These are phyloP conservation scores for Plasmodium chabaudi DNA, from an alignment of 169 alveolate genomes.

Conservation along the genomic window DNA sequence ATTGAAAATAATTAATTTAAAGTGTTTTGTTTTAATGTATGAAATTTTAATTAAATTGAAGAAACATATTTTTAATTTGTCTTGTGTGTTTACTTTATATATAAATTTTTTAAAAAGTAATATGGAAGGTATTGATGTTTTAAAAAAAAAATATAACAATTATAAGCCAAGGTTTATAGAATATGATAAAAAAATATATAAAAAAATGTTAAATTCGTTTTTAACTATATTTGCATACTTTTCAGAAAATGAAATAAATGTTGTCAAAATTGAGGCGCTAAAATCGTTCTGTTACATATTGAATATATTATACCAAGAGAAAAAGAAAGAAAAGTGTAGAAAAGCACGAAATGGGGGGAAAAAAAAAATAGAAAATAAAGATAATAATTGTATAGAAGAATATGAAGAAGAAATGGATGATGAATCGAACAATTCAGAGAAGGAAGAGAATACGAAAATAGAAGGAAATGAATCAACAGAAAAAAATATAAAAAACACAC, in stretches of 20 bases:
- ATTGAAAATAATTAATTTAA: conserved; percentile 27
- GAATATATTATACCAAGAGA: background rate
- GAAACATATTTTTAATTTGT: conserved; percentile 29
- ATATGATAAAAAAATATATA: conserved; percentile 34
- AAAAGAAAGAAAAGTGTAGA: background rate
- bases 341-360: background rate
- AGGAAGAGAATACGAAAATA: background rate
- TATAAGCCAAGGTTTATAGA: conserved; percentile 4
- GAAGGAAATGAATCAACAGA: background rate
- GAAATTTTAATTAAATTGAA: conserved; percentile 32
- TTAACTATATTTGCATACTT: conserved; percentile 25
- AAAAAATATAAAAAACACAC: background rate
- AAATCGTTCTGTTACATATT: conserved; percentile 32
- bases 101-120: conserved; percentile 40
- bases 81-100: conserved; percentile 47
- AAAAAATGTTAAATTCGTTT: conserved; percentile 62
- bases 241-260: conserved; percentile 25
- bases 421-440: background rate
- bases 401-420: background rate
- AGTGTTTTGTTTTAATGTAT: conserved; percentile 56
- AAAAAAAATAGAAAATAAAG: background rate
- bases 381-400: background rate
- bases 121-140: conserved; percentile 36
- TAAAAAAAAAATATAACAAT: conserved; percentile 22
- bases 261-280: conserved; percentile 39